Conservation (phyloP, 176 grass and related monocot species). For the Elaeis guineensis region DNA sequence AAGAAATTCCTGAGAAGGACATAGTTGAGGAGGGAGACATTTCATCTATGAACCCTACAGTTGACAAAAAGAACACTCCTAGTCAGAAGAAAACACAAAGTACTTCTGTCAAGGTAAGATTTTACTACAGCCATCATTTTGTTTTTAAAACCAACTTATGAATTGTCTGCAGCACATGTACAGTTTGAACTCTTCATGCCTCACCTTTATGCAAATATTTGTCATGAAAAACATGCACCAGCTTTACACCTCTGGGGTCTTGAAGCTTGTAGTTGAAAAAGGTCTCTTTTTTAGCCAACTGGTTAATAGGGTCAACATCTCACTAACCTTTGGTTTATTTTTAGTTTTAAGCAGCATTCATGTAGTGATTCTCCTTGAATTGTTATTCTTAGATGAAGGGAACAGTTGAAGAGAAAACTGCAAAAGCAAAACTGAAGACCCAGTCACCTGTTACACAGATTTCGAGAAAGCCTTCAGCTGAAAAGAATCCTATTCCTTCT, state of each 20-base stretch:
- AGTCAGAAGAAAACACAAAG: conserved; percentile 6
- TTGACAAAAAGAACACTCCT: background rate
- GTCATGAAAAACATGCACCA: no score
- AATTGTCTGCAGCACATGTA: no score
- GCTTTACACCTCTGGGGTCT: no score
- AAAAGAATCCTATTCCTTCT: conserved; percentile 9
- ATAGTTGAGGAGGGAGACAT: background rate
- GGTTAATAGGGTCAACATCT: no score
- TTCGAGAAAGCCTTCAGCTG: background rate
- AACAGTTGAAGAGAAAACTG: conserved; percentile 2
- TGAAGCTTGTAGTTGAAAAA: no score
- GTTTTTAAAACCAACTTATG: background rate
- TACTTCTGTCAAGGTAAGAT: conserved; percentile 7
- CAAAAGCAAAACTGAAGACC: conserved; percentile 7
- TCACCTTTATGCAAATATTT: no score
- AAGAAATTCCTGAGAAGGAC: conserved; percentile 4
- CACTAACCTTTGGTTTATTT: no score
- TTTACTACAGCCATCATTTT: background rate
- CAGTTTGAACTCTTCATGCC: no score
- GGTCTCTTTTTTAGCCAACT: no score
- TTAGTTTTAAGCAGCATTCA: no score
- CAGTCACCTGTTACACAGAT: background rate
- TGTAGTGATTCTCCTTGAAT: background rate
- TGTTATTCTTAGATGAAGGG: background rate
- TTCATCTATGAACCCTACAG: background rate